phyloP scores from a whole-genome alignment of 176 grass and related monocot species.

The Aechmea fasciata region DNA sequence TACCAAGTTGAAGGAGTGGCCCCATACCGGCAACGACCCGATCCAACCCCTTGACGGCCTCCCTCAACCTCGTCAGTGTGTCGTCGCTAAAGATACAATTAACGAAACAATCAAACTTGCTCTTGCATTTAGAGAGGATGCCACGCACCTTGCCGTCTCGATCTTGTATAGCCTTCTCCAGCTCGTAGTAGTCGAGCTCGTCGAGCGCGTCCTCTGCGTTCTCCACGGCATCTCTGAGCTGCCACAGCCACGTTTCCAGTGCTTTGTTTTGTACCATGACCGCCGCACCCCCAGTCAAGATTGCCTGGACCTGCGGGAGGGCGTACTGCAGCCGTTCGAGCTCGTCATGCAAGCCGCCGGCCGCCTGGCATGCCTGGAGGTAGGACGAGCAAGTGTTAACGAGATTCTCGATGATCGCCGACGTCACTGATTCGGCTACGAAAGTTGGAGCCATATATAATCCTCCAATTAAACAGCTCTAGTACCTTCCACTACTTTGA shows the following conservation, averaged over 20 bases:
- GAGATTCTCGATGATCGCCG: too few relatives aligned
- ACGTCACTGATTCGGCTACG: too few relatives aligned
- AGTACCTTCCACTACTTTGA: too few relatives aligned
- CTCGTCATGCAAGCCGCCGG: too few relatives aligned
- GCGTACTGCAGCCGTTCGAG: too few relatives aligned
- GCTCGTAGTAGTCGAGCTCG: not conserved
- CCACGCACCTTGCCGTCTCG: constrained; percentile 5
- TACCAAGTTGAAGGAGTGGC: constrained; percentile 5
- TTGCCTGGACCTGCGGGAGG: too few relatives aligned
- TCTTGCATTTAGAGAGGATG: not conserved
- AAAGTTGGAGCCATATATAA: too few relatives aligned
- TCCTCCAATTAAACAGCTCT: too few relatives aligned
- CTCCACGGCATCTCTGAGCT: constrained; percentile 20
- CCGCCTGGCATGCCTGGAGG: too few relatives aligned
- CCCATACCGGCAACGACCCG: not conserved
- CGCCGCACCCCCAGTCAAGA: too few relatives aligned
- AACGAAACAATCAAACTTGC: not conserved
- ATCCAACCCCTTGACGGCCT: constrained; percentile 2
- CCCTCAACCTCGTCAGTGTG: constrained; percentile 1
- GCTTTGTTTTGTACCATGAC: too few relatives aligned
- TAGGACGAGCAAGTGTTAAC: too few relatives aligned
- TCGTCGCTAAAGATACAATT: not conserved
- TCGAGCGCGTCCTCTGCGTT: constrained; percentile 15
- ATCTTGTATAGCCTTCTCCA: not conserved
- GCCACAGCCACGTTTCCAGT: constrained; percentile 12